These are phyloP conservation scores for Colletotrichum spaethianum DNA, from an alignment of 2,329 filamentous ascomycete genomes.

Conservation along the genomic window DNA sequence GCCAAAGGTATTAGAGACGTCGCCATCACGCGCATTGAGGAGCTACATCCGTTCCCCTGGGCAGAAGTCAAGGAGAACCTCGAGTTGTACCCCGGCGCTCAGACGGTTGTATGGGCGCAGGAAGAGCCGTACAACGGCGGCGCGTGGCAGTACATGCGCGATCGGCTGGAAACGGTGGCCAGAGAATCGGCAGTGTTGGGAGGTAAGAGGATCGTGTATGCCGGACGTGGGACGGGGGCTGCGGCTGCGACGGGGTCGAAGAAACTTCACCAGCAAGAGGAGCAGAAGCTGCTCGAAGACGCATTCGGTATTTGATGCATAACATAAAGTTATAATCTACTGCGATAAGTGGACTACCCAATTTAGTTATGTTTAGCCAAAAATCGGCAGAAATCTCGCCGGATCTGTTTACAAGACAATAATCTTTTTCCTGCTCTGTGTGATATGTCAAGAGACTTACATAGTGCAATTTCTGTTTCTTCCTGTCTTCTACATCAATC, in stretches of 20 bases:
- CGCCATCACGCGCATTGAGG: slow-evolving; percentile 45
- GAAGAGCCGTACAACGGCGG: slow-evolving; percentile 47
- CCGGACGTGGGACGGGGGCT: slow-evolving; percentile 10
- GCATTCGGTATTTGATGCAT: background rate
- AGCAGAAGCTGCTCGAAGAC: background rate
- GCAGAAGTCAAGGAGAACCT: slow-evolving; percentile 42
- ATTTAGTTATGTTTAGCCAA: too few relatives aligned
- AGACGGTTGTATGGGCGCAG: slow-evolving; percentile 45
- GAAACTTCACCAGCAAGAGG: slow-evolving; percentile 21
- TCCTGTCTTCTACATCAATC: too few relatives aligned
- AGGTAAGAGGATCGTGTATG: slow-evolving; percentile 7
- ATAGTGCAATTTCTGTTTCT: too few relatives aligned
- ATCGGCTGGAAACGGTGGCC: slow-evolving; percentile 43
- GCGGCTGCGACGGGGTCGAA: slow-evolving; percentile 20
- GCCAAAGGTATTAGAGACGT: slow-evolving; percentile 32
- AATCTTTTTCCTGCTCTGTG: too few relatives aligned
- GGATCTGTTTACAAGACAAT: too few relatives aligned
- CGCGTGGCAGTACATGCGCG: slow-evolving; percentile 45
- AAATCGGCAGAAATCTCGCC: too few relatives aligned
- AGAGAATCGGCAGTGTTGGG: background rate
- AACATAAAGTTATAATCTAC: too few relatives aligned
- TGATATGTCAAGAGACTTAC: too few relatives aligned
- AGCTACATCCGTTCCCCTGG: slow-evolving; percentile 48
- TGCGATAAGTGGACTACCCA: too few relatives aligned
- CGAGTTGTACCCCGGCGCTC: slow-evolving; percentile 43